Percentiles rank a stretch among this genome's conserved stretches.
Evolutionary conservation across 2,329 filamentous ascomycete species (phyloP).

Genomic region (Monosporascus sp.): DNA sequence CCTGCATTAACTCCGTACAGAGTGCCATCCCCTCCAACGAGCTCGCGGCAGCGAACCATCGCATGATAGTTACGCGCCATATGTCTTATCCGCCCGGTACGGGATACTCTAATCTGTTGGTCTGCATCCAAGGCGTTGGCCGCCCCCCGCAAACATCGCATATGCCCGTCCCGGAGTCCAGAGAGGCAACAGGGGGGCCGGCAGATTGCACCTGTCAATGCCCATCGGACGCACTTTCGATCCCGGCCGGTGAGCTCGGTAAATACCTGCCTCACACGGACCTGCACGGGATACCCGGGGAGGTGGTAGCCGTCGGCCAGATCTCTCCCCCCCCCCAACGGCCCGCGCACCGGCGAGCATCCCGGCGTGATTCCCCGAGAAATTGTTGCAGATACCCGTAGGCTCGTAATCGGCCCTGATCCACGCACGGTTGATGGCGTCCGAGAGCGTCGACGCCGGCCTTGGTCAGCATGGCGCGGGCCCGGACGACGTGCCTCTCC

Average conservation of each 20-base stretch:
- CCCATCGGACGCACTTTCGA: conserved; percentile 30
- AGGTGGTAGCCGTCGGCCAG: conserved; percentile 29
- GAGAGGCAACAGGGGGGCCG: conserved; percentile 38
- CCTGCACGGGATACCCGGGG: conserved; percentile 32
- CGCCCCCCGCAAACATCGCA: conserved; percentile 30
- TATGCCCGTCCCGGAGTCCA: conserved; percentile 29
- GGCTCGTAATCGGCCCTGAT: conserved; percentile 32
- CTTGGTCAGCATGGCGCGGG: conserved; percentile 13
- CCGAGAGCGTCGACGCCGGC: conserved; percentile 14
- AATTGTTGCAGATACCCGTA: conserved; percentile 37
- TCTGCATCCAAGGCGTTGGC: conserved; percentile 10
- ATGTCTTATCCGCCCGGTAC: conserved; percentile 9
- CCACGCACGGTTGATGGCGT: conserved; percentile 33
- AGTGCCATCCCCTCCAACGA: conserved; percentile 41
- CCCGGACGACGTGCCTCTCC: conserved; percentile 32
- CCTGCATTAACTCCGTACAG: conserved; percentile 39
- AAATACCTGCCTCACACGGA: conserved; percentile 30
- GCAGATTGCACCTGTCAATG: conserved; percentile 42
- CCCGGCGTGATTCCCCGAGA: conserved; percentile 43
- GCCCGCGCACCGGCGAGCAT: conserved; percentile 39
- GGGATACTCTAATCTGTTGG: neutral
- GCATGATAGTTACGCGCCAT: conserved; percentile 34
- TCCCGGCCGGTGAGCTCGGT: conserved; percentile 29
- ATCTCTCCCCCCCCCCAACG: conserved; percentile 26
- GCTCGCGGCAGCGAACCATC: conserved; percentile 36